Evolutionary conservation across 306 rosid species (phyloP), one percentile per base, ranked within the genome.

Genomic region (Malus sylvestris): DNA sequence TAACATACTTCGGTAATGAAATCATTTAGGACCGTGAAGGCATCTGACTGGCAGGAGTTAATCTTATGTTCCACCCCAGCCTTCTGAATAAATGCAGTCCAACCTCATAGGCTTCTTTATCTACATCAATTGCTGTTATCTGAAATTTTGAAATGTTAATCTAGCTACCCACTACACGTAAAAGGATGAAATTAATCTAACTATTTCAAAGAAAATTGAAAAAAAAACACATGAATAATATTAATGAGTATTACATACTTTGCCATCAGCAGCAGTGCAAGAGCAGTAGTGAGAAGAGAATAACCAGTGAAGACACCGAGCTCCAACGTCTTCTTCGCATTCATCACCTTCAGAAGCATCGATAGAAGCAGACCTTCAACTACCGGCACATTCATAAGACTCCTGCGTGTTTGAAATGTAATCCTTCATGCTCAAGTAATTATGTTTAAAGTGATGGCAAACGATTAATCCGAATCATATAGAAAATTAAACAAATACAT

Each of bases 241-340:
- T 5, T 33, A 33, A 14, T 46, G 19, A 46, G 6, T 46, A 46
- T 38, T 3, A 30, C 33, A 30, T 58, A 86, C 96, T 83, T 68
- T 81, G 78, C 71, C 88, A 63, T 87, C 80, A 10, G 33, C 30
- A 18, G 91, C 12, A 90, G 80, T 11, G 96, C 88, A 16, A 87
- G 88, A 81, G 93, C 93, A 3, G 89, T 85, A 8, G 85, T 16
- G 45, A 90, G 96, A 78, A 90, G 91, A 59, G 96, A 90, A 53
- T 90, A 90, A 14, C 91, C 93, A 16, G 93, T 87, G 68, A 86
- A 90, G 4, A 90, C 93, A 55, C 93, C 91, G 8, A 88, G 25
- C 49, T 90, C 96, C 2, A 90, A 5, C 8, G 96, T 90, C 63
- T 86, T 90, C 63, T 85, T 82, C 0, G 90, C 91, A 16, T 90